Base-by-base conservation (phyloP, 1,284 basidiomycete species). In the Salmacisia buchloeana region DNA sequence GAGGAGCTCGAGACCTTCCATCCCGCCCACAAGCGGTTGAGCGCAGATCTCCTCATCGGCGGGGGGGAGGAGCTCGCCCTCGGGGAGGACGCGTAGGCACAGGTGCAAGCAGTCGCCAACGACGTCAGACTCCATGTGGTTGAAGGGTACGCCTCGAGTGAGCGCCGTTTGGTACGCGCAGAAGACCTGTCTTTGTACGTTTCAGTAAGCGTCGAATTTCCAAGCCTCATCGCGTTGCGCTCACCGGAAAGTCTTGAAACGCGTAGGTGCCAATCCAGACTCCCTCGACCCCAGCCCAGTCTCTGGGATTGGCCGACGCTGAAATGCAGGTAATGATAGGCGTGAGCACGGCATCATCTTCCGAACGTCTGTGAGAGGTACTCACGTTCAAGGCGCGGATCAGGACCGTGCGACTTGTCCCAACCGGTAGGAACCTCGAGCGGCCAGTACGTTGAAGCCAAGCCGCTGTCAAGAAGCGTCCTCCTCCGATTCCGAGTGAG, bases 241-340 rank as follows among this genome's bases (percentile, higher is more conserved):
- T 23, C 46, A 49, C 46, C 3, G 46, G 46, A 18, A 49, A 49
- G 23, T 49, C 46, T 49, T 49, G 46, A 25, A 49, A 49, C 6
- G 46, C 46, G 21, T 49, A 49, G 13, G 46, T 49, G 6, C 46
- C 46, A 18, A 49, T 49, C 46, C 46, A 49, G 18, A 49, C 46
- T n/a, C 46, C 46, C 21, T 49, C 46, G 6, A 49, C 46, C 6
- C 46, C 46, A 10, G 46, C 46, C 46, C 46, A 49, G 27, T 49
- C 46, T 27, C 46, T 3, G 7, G 46, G 46, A 49, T 49, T 49
- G 12, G 46, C 46, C 7, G 5, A 3, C 6, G 46, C 46, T 49
- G 18, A 38, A 38, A 38, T 9, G 18, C 36, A 38, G 18, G 18
- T 9, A 38, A 38, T 38, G 18, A 38, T 18, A 38, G 10, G 18